Percentiles rank a stretch among this genome's conserved stretches.
Conservation (phyloP, 2,329 filamentous ascomycete species). For the Colletotrichum sp. region DNA sequence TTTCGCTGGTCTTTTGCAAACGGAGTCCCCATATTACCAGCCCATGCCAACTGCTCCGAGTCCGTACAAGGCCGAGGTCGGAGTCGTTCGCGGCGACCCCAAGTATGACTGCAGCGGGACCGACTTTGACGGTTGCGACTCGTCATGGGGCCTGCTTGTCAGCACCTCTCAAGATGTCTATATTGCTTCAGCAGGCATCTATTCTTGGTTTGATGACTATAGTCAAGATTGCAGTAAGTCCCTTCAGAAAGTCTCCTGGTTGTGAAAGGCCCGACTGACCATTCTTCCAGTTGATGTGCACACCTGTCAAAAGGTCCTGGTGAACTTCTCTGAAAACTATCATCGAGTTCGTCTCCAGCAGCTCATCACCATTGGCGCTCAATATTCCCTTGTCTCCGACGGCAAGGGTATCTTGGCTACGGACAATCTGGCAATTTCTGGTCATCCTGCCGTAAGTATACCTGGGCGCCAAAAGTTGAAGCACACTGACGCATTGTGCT, state of each 20-base stretch:
- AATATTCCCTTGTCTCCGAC: slow-evolving; percentile 30
- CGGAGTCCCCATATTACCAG: slow-evolving; percentile 68
- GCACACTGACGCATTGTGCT: not conserved
- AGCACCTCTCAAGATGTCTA: slow-evolving; percentile 19
- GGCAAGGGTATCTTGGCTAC: slow-evolving; percentile 27
- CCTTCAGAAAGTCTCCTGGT: not conserved
- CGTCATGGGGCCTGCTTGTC: slow-evolving; percentile 27
- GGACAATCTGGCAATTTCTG: slow-evolving; percentile 31
- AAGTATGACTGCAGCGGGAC: slow-evolving; percentile 18
- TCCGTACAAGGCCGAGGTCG: slow-evolving; percentile 19
- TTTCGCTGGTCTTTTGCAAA: slow-evolving; percentile 68
- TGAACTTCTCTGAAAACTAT: slow-evolving; percentile 25
- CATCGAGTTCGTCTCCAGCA: slow-evolving; percentile 27
- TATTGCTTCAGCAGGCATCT: slow-evolving; percentile 29
- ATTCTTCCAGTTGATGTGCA: not conserved
- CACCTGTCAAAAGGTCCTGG: slow-evolving; percentile 29
- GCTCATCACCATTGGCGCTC: slow-evolving; percentile 35
- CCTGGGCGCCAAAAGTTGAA: not conserved
- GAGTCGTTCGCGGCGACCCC: slow-evolving; percentile 15
- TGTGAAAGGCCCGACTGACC: accelerated
- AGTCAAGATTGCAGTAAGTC: slow-evolving; percentile 20
- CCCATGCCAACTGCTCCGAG: slow-evolving; percentile 36
- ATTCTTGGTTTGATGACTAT: slow-evolving; percentile 29
- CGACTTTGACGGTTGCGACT: slow-evolving; percentile 23
- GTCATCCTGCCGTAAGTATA: not conserved